phyloP scores from a whole-genome alignment of 2,329 filamentous ascomycete genomes.

The Aureobasidium sp. region DNA sequence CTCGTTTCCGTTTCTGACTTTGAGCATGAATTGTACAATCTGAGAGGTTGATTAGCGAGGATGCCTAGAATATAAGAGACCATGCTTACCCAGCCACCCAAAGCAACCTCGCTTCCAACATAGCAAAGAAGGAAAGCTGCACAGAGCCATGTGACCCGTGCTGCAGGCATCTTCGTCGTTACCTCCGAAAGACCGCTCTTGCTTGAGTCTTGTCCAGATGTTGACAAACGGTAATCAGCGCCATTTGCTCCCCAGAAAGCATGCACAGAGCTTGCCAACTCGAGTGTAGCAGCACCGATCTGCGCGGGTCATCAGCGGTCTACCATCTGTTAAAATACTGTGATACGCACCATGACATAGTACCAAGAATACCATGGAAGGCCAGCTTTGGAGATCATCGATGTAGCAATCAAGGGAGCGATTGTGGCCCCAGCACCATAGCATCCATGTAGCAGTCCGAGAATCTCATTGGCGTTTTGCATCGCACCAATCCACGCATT shows the following conservation, averaged over 20 bases:
- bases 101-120: constrained; percentile 67
- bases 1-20: neutral
- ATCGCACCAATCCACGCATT: constrained; percentile 53
- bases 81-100: constrained; percentile 66
- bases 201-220: constrained; percentile 27
- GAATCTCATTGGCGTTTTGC: constrained; percentile 52
- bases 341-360: constrained; percentile 55
- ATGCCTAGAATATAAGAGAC: neutral
- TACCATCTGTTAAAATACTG: neutral
- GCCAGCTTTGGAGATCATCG: constrained; percentile 58
- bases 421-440: constrained; percentile 68
- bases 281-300: constrained; percentile 49
- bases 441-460: constrained; percentile 64
- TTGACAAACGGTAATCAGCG: constrained; percentile 47
- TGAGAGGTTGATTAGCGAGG: neutral
- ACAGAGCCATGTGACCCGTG: constrained; percentile 60
- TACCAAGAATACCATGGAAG: constrained; percentile 68
- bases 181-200: neutral
- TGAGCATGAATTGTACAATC: constrained; percentile 1
- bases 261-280: constrained; percentile 45
- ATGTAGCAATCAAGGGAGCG: constrained; percentile 62
- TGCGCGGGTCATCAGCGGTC: neutral
- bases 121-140: constrained; percentile 71
- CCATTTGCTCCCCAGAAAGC: constrained; percentile 62
- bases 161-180: constrained; percentile 39